Evolutionary conservation across 768 basidiomycete species (phyloP).

Genomic region (Lactarius evosmus): DNA sequence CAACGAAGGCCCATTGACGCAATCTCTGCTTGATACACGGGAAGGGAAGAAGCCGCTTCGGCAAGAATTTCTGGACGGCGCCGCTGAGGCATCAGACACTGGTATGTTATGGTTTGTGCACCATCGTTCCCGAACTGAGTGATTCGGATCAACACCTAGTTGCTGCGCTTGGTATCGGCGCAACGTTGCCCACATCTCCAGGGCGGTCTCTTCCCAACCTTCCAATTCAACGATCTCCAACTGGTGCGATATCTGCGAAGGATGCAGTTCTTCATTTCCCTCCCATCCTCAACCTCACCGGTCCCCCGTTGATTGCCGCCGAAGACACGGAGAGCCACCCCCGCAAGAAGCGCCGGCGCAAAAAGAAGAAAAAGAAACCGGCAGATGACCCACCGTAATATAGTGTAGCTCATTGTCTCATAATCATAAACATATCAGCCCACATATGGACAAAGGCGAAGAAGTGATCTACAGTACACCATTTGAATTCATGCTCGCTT

Average conservation of each 20-base stretch:
- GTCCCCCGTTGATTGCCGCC: constrained; percentile 8
- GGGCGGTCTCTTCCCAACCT: background rate
- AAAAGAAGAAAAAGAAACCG: constrained; percentile 23
- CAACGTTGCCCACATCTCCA: background rate
- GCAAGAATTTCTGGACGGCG: background rate
- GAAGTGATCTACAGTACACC: constrained; percentile 18
- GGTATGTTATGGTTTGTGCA: background rate
- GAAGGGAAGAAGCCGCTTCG: background rate
- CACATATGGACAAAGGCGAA: constrained; percentile 10
- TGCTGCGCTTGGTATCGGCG: background rate
- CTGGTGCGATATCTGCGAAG: background rate
- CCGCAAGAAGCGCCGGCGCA: constrained; percentile 21
- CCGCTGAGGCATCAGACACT: background rate
- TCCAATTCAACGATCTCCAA: background rate
- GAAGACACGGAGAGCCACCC: background rate
- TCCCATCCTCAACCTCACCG: constrained; percentile 22
- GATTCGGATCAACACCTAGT: constrained; percentile 2
- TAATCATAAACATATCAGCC: constrained; percentile 4
- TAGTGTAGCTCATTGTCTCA: background rate
- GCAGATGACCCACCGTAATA: background rate
- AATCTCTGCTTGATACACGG: background rate
- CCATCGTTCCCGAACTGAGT: background rate
- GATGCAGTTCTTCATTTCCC: background rate
- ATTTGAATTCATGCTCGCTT: constrained; percentile 8
- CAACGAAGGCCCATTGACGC: background rate